Evolutionary conservation across 2,329 filamentous ascomycete genomes (phyloP).

Genomic region (Blastomyces percursus): DNA sequence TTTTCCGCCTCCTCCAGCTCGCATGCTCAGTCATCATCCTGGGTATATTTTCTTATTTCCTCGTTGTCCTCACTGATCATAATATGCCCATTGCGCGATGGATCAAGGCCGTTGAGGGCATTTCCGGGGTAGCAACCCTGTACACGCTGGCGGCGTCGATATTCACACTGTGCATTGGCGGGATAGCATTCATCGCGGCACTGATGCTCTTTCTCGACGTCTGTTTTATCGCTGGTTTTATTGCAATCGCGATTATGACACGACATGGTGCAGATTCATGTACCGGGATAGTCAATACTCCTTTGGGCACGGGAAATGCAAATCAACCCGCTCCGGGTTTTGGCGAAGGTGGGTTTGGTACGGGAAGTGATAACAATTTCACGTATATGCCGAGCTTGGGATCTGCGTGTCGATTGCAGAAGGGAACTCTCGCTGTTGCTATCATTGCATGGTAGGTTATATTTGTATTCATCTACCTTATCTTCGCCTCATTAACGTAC

Average conservation of each 20-base stretch:
- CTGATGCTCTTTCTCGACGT: conserved; percentile 66
- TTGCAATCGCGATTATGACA: conserved; percentile 70
- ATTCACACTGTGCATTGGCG: conserved; percentile 69
- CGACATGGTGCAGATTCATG: conserved; percentile 58
- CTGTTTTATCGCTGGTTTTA: conserved; percentile 63
- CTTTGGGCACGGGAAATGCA: conserved; percentile 55
- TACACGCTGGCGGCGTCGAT: conserved; percentile 65
- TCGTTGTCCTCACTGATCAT: conserved; percentile 59
- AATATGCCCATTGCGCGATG: conserved; percentile 51
- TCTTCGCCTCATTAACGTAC: neutral
- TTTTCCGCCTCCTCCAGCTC: conserved; percentile 64
- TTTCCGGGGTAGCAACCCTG: conserved; percentile 61
- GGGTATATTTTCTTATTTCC: conserved; percentile 73
- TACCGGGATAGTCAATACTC: conserved; percentile 52
- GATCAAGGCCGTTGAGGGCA: conserved; percentile 64
- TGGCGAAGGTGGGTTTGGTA: conserved; percentile 38
- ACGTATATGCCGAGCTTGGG: conserved; percentile 29
- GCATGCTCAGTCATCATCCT: conserved; percentile 62
- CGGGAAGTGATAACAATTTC: conserved; percentile 16
- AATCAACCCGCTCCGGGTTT: conserved; percentile 38
- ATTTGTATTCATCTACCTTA: neutral
- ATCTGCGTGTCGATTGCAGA: conserved; percentile 66
- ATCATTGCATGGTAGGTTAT: conserved; percentile 59
- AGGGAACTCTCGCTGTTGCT: conserved; percentile 63
- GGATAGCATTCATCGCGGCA: conserved; percentile 59